These are phyloP conservation scores for Trichoderma sp. DNA, from an alignment of 2,329 filamentous ascomycete species.

Conservation along the genomic window DNA sequence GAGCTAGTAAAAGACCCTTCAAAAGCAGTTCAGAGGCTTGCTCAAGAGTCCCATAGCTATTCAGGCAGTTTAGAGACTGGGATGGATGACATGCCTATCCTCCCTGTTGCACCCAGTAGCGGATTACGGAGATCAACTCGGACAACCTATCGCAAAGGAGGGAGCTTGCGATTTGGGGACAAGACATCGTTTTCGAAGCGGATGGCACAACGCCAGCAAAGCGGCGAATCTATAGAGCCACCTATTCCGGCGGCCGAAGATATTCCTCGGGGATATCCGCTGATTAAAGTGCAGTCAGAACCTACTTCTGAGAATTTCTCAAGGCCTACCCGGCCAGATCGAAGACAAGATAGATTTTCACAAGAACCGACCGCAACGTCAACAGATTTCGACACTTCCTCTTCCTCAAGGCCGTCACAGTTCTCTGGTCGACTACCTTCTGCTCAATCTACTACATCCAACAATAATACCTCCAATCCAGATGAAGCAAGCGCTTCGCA, in stretches of 20 bases:
- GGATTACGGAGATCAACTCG: constrained; percentile 86
- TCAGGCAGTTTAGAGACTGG: constrained; percentile 44
- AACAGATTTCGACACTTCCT: background rate
- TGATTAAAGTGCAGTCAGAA: constrained; percentile 70
- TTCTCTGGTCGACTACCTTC: constrained; percentile 39
- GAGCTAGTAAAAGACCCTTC: constrained; percentile 79
- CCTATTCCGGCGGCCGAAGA: constrained; percentile 42
- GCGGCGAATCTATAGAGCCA: constrained; percentile 49
- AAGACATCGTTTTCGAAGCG: constrained; percentile 75
- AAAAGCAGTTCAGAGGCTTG: constrained; percentile 68
- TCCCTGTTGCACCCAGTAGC: constrained; percentile 75
- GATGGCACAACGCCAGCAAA: constrained; percentile 61
- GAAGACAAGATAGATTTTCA: constrained; percentile 50
- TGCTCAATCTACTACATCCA: constrained; percentile 42
- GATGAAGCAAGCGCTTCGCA: constrained; percentile 39
- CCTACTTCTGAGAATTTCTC: constrained; percentile 65
- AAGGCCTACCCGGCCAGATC: constrained; percentile 51
- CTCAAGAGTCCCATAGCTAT: constrained; percentile 55
- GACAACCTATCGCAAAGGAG: constrained; percentile 84
- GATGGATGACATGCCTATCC: constrained; percentile 78
- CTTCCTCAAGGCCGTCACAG: constrained; percentile 34
- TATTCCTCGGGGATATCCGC: constrained; percentile 50
- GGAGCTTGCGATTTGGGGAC: constrained; percentile 80
- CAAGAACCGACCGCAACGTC: constrained; percentile 39
- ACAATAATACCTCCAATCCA: constrained; percentile 64